phyloP scores from a whole-genome alignment of 176 grass and related monocot species.

The Oropetium thomaeum region DNA sequence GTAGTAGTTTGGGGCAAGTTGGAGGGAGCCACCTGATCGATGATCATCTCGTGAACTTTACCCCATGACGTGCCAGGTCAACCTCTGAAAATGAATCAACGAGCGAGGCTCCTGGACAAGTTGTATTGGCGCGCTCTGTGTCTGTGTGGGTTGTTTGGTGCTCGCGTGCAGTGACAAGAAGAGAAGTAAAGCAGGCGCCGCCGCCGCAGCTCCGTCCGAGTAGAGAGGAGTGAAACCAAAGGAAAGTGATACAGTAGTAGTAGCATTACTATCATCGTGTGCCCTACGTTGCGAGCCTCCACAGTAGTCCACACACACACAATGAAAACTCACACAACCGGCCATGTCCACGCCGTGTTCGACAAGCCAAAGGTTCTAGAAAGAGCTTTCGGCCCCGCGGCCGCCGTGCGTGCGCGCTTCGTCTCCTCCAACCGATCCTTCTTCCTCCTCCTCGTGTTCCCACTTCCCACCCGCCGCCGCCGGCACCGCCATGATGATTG shows the following conservation, averaged over 20 bases:
- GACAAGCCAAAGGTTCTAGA: slow-evolving; percentile 6
- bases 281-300: background rate
- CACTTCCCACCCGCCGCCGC: background rate
- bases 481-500: too few relatives aligned
- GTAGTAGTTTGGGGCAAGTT: background rate
- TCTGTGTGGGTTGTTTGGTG: background rate
- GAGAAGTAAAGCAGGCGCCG: slow-evolving; percentile 25
- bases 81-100: background rate
- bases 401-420: background rate
- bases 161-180: background rate
- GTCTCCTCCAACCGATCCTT: background rate
- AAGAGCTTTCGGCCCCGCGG: background rate
- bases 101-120: background rate
- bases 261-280: background rate
- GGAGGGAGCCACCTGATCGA: background rate
- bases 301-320: too few relatives aligned
- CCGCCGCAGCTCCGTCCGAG: too few relatives aligned
- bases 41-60: background rate
- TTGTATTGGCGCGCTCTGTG: background rate
- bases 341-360: background rate
- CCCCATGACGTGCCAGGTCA: background rate
- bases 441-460: background rate
- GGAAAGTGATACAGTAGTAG: slow-evolving; percentile 8
- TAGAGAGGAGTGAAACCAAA: slow-evolving; percentile 16
- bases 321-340: background rate